Evolutionary conservation across 2,329 filamentous ascomycete species (phyloP).

Genomic region (Acephala macrosclerotiorum): DNA sequence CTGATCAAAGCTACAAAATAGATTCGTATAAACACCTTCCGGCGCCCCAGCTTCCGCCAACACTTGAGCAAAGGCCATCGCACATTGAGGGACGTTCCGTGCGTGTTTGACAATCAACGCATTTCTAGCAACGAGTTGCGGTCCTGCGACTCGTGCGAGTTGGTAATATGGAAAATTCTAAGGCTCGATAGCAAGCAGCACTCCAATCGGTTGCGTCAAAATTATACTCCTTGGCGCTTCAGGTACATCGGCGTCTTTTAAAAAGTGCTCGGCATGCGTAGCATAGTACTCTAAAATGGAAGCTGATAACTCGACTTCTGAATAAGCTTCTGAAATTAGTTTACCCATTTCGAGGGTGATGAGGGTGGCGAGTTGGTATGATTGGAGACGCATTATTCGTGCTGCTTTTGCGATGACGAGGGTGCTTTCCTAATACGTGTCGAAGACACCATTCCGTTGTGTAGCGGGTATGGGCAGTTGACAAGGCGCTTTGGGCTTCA

Average conservation of each 20-base stretch:
- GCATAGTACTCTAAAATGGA: no score
- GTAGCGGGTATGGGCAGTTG: no score
- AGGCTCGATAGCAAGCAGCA: slow-evolving; percentile 65
- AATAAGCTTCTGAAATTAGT: no score
- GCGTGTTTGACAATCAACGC: slow-evolving; percentile 75
- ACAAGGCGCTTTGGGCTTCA: no score
- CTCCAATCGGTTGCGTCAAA: slow-evolving; percentile 60
- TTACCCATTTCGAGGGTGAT: no score
- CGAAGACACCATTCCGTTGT: no score
- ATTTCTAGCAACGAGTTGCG: slow-evolving; percentile 71
- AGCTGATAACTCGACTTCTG: no score
- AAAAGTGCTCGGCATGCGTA: slow-evolving; percentile 4
- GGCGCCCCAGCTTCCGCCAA: slow-evolving; percentile 15
- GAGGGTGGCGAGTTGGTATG: no score
- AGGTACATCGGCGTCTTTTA: background rate
- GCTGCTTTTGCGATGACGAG: no score
- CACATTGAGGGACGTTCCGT: slow-evolving; percentile 14
- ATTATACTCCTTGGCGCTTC: background rate
- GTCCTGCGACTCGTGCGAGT: slow-evolving; percentile 49
- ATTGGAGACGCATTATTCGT: no score
- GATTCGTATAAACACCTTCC: slow-evolving; percentile 70
- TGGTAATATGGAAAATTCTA: slow-evolving; percentile 65
- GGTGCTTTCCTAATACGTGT: no score
- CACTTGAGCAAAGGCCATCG: slow-evolving; percentile 13
- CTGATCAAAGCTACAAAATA: slow-evolving; percentile 35